Evolutionary conservation across 169 alveolate genomes (phyloP).

Genomic region (Blepharisma undulans): DNA sequence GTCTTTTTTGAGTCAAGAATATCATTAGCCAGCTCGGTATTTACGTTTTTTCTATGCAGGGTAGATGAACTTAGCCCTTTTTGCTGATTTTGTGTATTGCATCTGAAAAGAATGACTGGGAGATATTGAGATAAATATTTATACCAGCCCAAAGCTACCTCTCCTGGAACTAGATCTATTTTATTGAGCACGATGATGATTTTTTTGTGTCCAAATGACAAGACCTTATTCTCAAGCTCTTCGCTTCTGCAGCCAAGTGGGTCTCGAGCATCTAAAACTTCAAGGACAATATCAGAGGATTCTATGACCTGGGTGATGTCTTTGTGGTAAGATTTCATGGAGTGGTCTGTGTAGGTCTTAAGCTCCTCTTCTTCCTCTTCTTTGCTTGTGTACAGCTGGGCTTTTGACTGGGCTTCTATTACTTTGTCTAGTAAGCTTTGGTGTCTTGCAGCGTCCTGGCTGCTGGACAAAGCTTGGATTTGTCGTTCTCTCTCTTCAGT

Average conservation of each 20-base stretch:
- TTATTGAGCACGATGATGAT: conserved; percentile 90
- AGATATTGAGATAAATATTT: conserved; percentile 38
- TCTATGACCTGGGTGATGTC: conserved; percentile 84
- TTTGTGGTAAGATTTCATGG: conserved; percentile 73
- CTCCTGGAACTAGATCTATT: conserved; percentile 92
- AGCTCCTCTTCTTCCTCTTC: not conserved
- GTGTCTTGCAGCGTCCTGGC: not conserved
- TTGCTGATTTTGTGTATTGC: conserved; percentile 74
- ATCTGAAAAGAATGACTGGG: conserved; percentile 65
- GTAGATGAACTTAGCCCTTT: conserved; percentile 66
- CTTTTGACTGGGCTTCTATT: not conserved
- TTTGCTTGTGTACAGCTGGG: not conserved
- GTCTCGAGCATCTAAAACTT: conserved; percentile 93
- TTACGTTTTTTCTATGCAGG: conserved; percentile 62
- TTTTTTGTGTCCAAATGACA: conserved; percentile 84
- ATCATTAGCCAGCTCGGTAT: conserved; percentile 56
- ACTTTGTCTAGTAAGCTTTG: not conserved
- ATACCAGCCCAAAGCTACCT: conserved; percentile 69
- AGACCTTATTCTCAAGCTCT: conserved; percentile 85
- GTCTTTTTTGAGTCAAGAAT: conserved; percentile 65
- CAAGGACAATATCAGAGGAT: conserved; percentile 87
- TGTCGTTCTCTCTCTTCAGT: conserved; percentile 58
- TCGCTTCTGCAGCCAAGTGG: conserved; percentile 90
- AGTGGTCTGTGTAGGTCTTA: conserved; percentile 52
- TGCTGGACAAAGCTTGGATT: conserved; percentile 37